Conservation (phyloP, 345 rosid genomes). For the Pistacia vera region DNA sequence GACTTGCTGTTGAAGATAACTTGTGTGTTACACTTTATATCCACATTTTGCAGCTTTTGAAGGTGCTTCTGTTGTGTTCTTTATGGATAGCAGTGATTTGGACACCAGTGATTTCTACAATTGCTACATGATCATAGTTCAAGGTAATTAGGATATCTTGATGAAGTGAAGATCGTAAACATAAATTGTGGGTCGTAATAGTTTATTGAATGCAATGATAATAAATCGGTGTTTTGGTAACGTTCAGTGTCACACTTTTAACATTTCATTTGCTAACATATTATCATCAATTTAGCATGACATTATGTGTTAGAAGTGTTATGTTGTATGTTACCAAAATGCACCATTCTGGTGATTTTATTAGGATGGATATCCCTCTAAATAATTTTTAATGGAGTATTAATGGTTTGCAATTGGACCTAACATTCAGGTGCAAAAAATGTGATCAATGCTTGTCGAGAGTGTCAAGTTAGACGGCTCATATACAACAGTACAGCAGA, state of each 20-base stretch:
- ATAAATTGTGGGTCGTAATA: neutral
- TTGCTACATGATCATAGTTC: conserved; percentile 71
- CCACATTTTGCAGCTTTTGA: conserved; percentile 59
- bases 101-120: conserved; percentile 44
- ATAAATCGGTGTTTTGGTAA: too few relatives aligned
- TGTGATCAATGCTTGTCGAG: conserved; percentile 75
- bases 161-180: neutral
- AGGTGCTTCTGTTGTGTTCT: conserved; percentile 74
- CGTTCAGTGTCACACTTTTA: too few relatives aligned
- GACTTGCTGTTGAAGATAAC: conserved; percentile 1
- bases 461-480: conserved; percentile 75
- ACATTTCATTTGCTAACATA: too few relatives aligned
- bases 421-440: conserved; percentile 68
- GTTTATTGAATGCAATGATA: too few relatives aligned
- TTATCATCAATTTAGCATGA: too few relatives aligned
- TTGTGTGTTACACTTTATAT: neutral
- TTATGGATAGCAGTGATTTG: conserved; percentile 58
- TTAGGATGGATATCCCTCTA: neutral
- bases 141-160: conserved; percentile 50
- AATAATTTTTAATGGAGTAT: neutral
- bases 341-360: too few relatives aligned
- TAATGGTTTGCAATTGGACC: neutral
- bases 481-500: conserved; percentile 85
- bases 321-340: too few relatives aligned
- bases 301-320: too few relatives aligned